These are phyloP conservation scores for Musa troglodytarum DNA, from an alignment of 176 grass and related monocot genomes.

Conservation along the genomic window DNA sequence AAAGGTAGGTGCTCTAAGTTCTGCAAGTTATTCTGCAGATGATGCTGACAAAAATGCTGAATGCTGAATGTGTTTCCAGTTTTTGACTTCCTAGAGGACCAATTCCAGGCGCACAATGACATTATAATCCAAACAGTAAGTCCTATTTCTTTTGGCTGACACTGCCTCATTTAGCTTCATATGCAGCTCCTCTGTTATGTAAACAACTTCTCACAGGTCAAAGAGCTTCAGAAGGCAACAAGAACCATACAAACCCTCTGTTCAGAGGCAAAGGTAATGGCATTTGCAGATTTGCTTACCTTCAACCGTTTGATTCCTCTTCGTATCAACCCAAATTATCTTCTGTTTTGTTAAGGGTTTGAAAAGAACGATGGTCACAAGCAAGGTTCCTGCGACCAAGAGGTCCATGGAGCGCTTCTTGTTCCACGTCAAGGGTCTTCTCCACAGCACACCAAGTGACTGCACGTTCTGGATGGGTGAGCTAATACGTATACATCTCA, in stretches of 20 bases:
- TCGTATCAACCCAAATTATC: neutral
- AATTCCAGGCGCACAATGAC: constrained; percentile 45
- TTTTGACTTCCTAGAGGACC: constrained; percentile 59
- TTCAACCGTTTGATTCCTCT: neutral
- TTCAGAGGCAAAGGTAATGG: constrained; percentile 67
- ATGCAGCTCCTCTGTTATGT: constrained; percentile 5
- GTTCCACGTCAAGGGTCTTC: constrained; percentile 72
- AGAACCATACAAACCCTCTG: constrained; percentile 82
- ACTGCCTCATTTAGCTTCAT: constrained; percentile 12
- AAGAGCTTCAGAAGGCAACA: constrained; percentile 65
- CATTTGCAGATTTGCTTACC: neutral
- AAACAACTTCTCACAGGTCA: constrained; percentile 41
- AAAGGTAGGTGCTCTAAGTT: constrained; percentile 40
- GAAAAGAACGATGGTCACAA: constrained; percentile 79
- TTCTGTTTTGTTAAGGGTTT: constrained; percentile 30
- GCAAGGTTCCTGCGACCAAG: constrained; percentile 76
- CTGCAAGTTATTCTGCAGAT: constrained; percentile 1
- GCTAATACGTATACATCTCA: neutral
- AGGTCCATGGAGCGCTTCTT: constrained; percentile 67
- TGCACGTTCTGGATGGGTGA: constrained; percentile 50
- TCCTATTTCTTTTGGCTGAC: neutral
- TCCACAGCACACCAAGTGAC: constrained; percentile 47
- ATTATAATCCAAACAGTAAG: constrained; percentile 61
- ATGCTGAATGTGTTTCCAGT: constrained; percentile 26
- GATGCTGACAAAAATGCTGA: neutral